Evolutionary conservation across 768 basidiomycete species (phyloP).

Genomic region (Tylopilus plumbeoviolaceoides): DNA sequence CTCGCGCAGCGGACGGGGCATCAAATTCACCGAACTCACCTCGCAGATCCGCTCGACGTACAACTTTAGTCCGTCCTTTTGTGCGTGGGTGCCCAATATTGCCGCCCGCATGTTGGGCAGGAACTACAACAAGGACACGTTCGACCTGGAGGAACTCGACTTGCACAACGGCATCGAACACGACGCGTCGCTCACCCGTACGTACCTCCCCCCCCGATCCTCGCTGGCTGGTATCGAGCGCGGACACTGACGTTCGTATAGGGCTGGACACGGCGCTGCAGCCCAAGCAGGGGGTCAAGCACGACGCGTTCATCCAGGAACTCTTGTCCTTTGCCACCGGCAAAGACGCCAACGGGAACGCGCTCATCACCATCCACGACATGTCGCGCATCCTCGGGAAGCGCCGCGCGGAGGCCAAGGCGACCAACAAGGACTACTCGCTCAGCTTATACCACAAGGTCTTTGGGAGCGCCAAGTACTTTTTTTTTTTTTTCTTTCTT

Average conservation of each 20-base stretch:
- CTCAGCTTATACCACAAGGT: slow-evolving; percentile 50
- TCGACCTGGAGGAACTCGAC: slow-evolving; percentile 64
- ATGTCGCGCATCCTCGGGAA: slow-evolving; percentile 54
- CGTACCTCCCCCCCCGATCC: slow-evolving; percentile 6
- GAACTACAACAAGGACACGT: slow-evolving; percentile 50
- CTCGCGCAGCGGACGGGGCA: slow-evolving; percentile 64
- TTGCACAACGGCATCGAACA: slow-evolving; percentile 60
- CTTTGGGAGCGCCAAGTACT: slow-evolving; percentile 70
- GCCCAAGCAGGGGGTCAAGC: slow-evolving; percentile 50
- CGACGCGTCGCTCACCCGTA: slow-evolving; percentile 33
- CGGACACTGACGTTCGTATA: slow-evolving; percentile 21
- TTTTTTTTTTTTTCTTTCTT: slow-evolving; percentile 24
- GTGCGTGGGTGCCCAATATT: slow-evolving; percentile 59
- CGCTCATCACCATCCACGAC: slow-evolving; percentile 53
- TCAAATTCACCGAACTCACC: slow-evolving; percentile 52
- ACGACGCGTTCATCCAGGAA: slow-evolving; percentile 50
- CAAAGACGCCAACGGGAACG: slow-evolving; percentile 44
- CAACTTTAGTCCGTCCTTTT: slow-evolving; percentile 70
- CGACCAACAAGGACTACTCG: slow-evolving; percentile 55
- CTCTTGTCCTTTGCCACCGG: slow-evolving; percentile 59
- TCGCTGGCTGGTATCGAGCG: no score
- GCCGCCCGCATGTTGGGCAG: slow-evolving; percentile 56
- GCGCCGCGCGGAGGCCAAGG: slow-evolving; percentile 57
- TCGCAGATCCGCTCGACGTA: slow-evolving; percentile 49
- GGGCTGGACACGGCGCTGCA: slow-evolving; percentile 50